Percentiles rank a stretch among this genome's conserved stretches.
phyloP scores from a whole-genome alignment of 768 basidiomycete genomes.

The Auricularia sp. region DNA sequence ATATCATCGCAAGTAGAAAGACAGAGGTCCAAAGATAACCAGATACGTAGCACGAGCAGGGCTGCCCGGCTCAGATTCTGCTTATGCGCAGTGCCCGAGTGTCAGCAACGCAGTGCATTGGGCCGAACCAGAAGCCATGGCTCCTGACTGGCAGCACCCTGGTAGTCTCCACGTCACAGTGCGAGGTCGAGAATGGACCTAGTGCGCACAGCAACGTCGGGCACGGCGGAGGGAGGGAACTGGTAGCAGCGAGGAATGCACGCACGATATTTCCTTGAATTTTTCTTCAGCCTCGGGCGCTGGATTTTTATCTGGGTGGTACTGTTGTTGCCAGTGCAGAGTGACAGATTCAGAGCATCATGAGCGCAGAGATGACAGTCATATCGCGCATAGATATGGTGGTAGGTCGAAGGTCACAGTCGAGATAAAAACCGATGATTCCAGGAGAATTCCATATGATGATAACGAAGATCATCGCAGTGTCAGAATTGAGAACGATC shows the following conservation, averaged over 20 bases:
- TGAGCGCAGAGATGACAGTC: conserved; percentile 3
- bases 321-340: conserved; percentile 33
- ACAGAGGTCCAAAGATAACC: no score
- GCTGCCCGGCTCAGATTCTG: no score
- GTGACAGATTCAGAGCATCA: background rate
- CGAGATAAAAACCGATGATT: no score
- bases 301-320: conserved; percentile 91
- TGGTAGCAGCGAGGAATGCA: background rate
- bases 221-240: background rate
- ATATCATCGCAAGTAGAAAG: no score
- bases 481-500: no score
- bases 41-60: no score
- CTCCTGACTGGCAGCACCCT: background rate
- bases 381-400: background rate
- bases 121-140: background rate
- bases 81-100: no score
- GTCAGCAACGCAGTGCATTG: background rate
- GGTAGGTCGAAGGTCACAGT: no score
- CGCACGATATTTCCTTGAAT: conserved; percentile 91
- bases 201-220: no score
- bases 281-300: conserved; percentile 89
- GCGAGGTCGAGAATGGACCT: background rate
- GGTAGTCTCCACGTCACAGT: background rate
- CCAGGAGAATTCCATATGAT: no score
- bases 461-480: no score